Evolutionary conservation across 2,329 filamentous ascomycete species (phyloP).

Genomic region (Colletotrichum lini): DNA sequence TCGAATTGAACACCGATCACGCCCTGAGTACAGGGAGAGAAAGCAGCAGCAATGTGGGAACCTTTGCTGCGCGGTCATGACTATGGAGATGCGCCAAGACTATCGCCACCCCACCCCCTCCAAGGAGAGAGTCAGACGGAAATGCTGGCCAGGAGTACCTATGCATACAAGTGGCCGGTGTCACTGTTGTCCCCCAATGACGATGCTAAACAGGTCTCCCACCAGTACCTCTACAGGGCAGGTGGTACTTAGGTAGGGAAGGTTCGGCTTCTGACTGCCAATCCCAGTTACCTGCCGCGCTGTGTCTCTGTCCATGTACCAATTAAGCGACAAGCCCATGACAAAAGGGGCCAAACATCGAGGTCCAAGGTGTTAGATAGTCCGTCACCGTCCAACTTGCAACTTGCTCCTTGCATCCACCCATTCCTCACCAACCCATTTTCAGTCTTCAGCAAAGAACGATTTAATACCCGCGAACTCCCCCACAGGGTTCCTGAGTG

Average conservation of each 20-base stretch:
- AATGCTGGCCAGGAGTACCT: slow-evolving; percentile 19
- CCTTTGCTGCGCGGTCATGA: slow-evolving; percentile 10
- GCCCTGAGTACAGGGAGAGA: background rate
- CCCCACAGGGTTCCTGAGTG: slow-evolving; percentile 23
- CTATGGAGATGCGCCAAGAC: slow-evolving; percentile 20
- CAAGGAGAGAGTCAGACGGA: slow-evolving; percentile 12
- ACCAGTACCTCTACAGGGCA: slow-evolving; percentile 16
- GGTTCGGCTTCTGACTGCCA: slow-evolving; percentile 4
- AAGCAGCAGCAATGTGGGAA: slow-evolving; percentile 4
- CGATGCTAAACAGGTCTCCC: background rate
- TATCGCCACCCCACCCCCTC: background rate
- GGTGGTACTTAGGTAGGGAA: slow-evolving; percentile 9
- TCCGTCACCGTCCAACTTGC: slow-evolving; percentile 3
- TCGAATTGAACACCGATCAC: too few species aligned
- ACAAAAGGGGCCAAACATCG: slow-evolving; percentile 19
- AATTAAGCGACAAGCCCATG: slow-evolving; percentile 8
- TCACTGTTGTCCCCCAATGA: slow-evolving; percentile 12
- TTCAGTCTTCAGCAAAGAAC: slow-evolving; percentile 36
- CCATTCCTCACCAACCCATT: slow-evolving; percentile 5
- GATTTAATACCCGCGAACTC: slow-evolving; percentile 37
- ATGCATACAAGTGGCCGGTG: slow-evolving; percentile 15
- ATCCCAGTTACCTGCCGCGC: background rate
- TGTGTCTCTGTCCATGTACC: background rate
- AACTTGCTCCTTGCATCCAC: slow-evolving; percentile 36
- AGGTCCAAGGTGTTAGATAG: slow-evolving; percentile 1